Conservation (phyloP, 139 green algal species). For the Chloropicon primus region DNA sequence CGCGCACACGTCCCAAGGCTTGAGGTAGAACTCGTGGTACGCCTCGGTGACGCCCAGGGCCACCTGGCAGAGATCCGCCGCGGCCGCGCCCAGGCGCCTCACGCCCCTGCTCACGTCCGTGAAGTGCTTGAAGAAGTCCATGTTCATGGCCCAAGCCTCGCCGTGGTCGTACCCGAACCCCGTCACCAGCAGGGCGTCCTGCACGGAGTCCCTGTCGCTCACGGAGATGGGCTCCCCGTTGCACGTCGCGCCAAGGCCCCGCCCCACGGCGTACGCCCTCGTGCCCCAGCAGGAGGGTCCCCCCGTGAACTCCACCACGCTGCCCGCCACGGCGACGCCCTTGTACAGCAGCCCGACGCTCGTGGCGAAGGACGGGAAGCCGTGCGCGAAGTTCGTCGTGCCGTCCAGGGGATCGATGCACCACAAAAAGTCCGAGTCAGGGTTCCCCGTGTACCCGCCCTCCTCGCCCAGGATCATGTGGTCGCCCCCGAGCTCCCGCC, state of each 20-base stretch:
- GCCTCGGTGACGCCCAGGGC: constrained; percentile 50
- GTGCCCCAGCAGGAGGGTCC: constrained; percentile 47
- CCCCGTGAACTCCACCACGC: constrained; percentile 58
- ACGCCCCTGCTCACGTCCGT: constrained; percentile 65
- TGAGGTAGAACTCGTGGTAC: constrained; percentile 62
- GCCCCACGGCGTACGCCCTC: constrained; percentile 50
- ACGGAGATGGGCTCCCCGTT: constrained; percentile 57
- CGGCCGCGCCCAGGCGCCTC: constrained; percentile 65
- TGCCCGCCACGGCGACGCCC: constrained; percentile 39
- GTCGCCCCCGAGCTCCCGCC: constrained; percentile 28
- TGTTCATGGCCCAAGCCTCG: constrained; percentile 64
- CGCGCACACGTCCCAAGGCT: constrained; percentile 58
- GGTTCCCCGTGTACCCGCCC: constrained; percentile 65
- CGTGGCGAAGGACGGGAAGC: constrained; percentile 67
- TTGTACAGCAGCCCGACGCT: constrained; percentile 47
- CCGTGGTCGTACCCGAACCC: constrained; percentile 78
- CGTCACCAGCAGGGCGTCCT: constrained; percentile 41
- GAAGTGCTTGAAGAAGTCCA: constrained; percentile 80
- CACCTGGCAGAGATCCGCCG: constrained; percentile 82
- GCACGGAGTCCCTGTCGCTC: constrained; percentile 23
- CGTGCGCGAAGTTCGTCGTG: constrained; percentile 79
- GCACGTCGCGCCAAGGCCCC: constrained; percentile 48
- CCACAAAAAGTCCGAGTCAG: constrained; percentile 43
- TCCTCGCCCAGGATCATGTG: constrained; percentile 82
- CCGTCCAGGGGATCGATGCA: constrained; percentile 71